Evolutionary conservation across 2,329 filamentous ascomycete genomes (phyloP), one percentile per base, ranked within the genome.

Genomic region (Cadophora malorum): DNA sequence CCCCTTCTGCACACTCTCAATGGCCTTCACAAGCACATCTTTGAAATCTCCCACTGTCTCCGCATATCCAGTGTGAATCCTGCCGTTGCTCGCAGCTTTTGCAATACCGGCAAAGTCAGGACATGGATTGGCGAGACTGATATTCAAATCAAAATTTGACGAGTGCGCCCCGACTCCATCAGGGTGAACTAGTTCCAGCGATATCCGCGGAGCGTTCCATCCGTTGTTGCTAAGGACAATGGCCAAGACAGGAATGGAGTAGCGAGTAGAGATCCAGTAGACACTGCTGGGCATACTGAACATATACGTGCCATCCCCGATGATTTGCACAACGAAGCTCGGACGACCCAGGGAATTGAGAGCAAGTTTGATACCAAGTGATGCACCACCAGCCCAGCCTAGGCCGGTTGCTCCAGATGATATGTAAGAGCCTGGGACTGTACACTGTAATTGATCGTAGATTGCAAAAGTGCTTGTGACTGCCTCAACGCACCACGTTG

Each of bases 371-470:
- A 94, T 89, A 1, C 92, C 92, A 2, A 95, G 78, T 0, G 90
- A 89, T 62, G 82, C 92, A 14, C 92, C 92, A 14, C 91, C 92
- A 12, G 88, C 91, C 92, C 92, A 95, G 1, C 92, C 92, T 0
- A 95, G 86, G 1, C 92, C 92, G 16, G 91, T 91, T 0, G 90
- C 92, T 0, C 92, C 92, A 76, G 91, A 94, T 78, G 94, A 94
- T 75, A 95, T 87, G 90, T 90, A 94, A 0, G 87, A 88, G 0
- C 91, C 91, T 0, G 92, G 91, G 0, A 88, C 75, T 0, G 84
- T 88, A 1, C 88, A 85, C 73, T 89, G 88, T 7, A 96, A 80
- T 71, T 94, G 91, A 72, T 96, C 91, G 35, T 87, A 84, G 0
- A 94, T 88, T 35, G 88, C 85, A 0, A 78, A 79, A 0, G 89